Evolutionary conservation across 495 filamentous ascomycete genomes (phyloP), one percentile per base, ranked within the genome.

Genomic region (Collariella sp.): DNA sequence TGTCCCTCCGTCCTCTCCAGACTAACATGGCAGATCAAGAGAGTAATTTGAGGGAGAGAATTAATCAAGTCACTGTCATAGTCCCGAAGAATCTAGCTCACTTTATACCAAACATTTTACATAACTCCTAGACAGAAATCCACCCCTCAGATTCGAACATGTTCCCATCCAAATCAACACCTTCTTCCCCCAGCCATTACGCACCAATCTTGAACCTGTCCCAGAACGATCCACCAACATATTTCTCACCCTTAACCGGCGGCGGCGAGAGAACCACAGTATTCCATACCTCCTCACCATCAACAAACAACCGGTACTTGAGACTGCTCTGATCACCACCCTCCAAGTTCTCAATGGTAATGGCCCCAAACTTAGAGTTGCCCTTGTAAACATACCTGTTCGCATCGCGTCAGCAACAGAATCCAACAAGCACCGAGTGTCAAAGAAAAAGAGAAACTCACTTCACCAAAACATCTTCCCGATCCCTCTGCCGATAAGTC

Each of bases 311-410:
- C n/a, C 85, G 76, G 62, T 94, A 96, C 42, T 83, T 86, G 26
- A 96, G 67, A 20, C 85, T 79, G 53, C 79, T 77, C 58, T 83
- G 79, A 49, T 76, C 73, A 22, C 72, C 72, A 10, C 74, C 70
- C n/a, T 80, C 76, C 24, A 74, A 72, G 36, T 81, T 81, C 50
- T 83, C 80, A 42, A 98, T 89, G 26, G 89, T 86, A n/a, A 98
- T 77, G 1, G 86, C 82, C 1, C 91, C 91, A 62, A 95, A 91
- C 66, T 98, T 98, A 46, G 80, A 86, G 63, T 94, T 93, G 1
- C 93, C 93, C 62, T 82, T 79, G 0, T 93, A 86, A 23, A 88
- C 79, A 58, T 95, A 94, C 62, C 83, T 85, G 45, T 19, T 5
- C 2, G 50, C 31, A 62, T 48, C 59, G 35, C 7, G 44, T 57